These are phyloP conservation scores for Ampelocalamus luodianensis DNA, from an alignment of 176 grass and related monocot species.

Conservation along the genomic window DNA sequence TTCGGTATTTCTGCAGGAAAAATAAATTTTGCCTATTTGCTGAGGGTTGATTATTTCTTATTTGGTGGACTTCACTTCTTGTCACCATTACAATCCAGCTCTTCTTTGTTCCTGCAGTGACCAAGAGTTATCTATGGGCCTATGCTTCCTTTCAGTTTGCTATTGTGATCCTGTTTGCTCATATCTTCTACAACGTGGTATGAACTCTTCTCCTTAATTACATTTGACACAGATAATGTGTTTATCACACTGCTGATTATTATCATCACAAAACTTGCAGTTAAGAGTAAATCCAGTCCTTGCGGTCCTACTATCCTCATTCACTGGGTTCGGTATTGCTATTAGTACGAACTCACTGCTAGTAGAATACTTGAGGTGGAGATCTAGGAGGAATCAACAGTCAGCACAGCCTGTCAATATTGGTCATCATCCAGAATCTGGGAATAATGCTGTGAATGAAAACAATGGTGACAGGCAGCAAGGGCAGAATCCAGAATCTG, in stretches of 20 bases:
- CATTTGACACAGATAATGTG: constrained; percentile 13
- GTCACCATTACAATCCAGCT: background rate
- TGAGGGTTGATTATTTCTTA: constrained; percentile 20
- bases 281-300: constrained; percentile 70
- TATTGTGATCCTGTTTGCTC: constrained; percentile 92
- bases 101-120: constrained; percentile 59
- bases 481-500: constrained; percentile 47
- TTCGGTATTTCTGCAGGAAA: constrained; percentile 1
- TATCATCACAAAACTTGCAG: constrained; percentile 52
- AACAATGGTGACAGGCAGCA: constrained; percentile 44
- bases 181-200: constrained; percentile 95
- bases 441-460: constrained; percentile 37
- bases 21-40: background rate
- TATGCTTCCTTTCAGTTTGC: constrained; percentile 98
- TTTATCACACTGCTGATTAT: constrained; percentile 22
- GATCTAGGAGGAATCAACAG: constrained; percentile 60
- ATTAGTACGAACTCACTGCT: constrained; percentile 87
- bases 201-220: constrained; percentile 31
- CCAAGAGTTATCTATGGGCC: constrained; percentile 84
- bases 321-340: constrained; percentile 93
- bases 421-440: constrained; percentile 40
- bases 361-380: constrained; percentile 82
- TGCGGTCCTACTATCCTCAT: constrained; percentile 80
- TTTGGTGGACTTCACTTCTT: background rate
- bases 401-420: constrained; percentile 37